Conservation (phyloP, 805 yeast species). For the Pichia kluyveri region DNA sequence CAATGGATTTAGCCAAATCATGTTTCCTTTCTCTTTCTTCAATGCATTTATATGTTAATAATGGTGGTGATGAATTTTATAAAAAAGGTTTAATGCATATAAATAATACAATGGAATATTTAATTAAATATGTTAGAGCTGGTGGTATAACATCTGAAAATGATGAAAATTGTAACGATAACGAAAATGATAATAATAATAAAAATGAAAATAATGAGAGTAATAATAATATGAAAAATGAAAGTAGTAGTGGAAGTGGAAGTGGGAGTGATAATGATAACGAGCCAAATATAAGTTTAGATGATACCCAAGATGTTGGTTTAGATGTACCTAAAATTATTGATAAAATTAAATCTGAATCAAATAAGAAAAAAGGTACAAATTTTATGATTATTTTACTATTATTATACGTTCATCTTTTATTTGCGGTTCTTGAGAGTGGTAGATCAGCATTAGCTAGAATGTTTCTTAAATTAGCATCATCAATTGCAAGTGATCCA, state of each 20-base stretch:
- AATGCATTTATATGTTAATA: conserved; percentile 47
- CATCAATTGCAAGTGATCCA: conserved; percentile 38
- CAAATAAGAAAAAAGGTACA: conserved; percentile 28
- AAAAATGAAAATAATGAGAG: not conserved
- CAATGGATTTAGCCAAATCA: conserved; percentile 47
- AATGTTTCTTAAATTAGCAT: conserved; percentile 39
- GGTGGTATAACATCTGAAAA: not conserved
- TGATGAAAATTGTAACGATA: conserved; percentile 11
- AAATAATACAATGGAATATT: conserved; percentile 46
- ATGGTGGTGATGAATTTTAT: conserved; percentile 44
- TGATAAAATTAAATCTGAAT: conserved; percentile 28
- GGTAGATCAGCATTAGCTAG: conserved; percentile 46
- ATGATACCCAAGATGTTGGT: conserved; percentile 1
- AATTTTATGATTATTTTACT: conserved; percentile 40
- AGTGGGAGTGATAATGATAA: not conserved
- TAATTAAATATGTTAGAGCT: conserved; percentile 34
- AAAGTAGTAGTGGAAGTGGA: not conserved
- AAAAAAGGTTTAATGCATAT: conserved; percentile 45
- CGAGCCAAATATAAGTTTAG: not conserved
- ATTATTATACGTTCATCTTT: conserved; percentile 43
- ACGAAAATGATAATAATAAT: conserved; percentile 7
- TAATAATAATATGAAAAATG: not conserved
- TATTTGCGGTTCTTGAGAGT: conserved; percentile 45
- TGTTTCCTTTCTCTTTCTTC: conserved; percentile 50
- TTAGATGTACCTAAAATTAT: conserved; percentile 28